These are phyloP conservation scores for Lithocarpus polystachyus DNA, from an alignment of 306 rosid species.

Conservation along the genomic window DNA sequence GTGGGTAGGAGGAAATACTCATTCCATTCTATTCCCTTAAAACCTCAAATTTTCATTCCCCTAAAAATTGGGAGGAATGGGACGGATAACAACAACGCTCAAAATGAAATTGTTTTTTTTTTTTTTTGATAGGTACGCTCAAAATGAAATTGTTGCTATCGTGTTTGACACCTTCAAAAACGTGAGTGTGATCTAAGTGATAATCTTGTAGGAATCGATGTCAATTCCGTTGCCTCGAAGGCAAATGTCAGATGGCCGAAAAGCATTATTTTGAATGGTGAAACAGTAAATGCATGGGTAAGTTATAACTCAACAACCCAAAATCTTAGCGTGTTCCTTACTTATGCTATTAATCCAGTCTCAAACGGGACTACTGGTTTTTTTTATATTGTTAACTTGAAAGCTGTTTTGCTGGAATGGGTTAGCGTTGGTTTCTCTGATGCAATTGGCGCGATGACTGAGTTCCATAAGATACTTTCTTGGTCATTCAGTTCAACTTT, in stretches of 20 bases:
- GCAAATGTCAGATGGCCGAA: constrained; percentile 33
- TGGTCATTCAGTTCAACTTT: constrained; percentile 78
- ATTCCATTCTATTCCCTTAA: no score
- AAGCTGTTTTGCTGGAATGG: constrained; percentile 47
- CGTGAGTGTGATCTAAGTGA: constrained; percentile 44
- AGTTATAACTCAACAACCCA: constrained; percentile 4
- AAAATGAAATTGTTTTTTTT: constrained; percentile 48
- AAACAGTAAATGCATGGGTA: constrained; percentile 62
- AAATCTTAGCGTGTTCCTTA: constrained; percentile 41
- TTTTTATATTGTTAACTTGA: constrained; percentile 14
- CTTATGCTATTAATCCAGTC: no score
- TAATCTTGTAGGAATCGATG: constrained; percentile 63
- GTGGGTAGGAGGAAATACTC: no score
- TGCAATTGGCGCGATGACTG: constrained; percentile 53
- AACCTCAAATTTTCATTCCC: no score
- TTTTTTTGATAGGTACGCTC: no score
- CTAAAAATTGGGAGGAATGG: no score
- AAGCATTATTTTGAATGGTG: constrained; percentile 42
- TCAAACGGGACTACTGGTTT: no score
- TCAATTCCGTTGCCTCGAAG: constrained; percentile 54
- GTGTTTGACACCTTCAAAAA: constrained; percentile 57
- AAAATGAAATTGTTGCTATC: constrained; percentile 55
- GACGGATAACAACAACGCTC: constrained; percentile 17
- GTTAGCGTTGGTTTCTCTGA: constrained; percentile 75
- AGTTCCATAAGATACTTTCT: constrained; percentile 48